A percentile compares a stretch with the other conserved stretches of the same genome.
Conservation (phyloP, 768 basidiomycete genomes). For the Russula emetica region DNA sequence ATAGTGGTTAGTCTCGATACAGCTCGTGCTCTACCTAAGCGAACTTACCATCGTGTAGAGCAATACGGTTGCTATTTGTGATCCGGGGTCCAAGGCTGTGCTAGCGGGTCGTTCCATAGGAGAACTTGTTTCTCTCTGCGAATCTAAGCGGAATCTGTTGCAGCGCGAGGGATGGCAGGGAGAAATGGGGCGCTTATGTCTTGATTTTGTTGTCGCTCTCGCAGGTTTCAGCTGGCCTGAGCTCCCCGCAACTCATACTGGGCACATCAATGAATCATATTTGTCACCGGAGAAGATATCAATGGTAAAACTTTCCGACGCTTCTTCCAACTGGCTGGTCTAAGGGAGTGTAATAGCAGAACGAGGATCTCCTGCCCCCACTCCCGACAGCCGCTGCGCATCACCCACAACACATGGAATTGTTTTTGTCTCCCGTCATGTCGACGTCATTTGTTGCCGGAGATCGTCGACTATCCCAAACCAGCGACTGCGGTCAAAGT, state of each 20-base stretch:
- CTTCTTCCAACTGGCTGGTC: background rate
- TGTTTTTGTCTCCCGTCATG: conserved; percentile 16
- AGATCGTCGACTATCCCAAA: conserved; percentile 18
- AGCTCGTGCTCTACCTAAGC: conserved; percentile 5
- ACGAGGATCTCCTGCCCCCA: conserved; percentile 19
- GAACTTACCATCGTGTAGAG: conserved; percentile 16
- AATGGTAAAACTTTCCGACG: conserved; percentile 5
- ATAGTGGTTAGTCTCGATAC: conserved; percentile 29
- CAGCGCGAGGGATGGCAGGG: conserved; percentile 32
- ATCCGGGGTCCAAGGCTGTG: background rate
- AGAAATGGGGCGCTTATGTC: conserved; percentile 29
- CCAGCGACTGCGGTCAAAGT: conserved; percentile 17
- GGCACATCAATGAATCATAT: background rate
- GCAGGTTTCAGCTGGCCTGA: conserved; percentile 31
- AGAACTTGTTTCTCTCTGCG: conserved; percentile 34
- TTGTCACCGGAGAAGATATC: conserved; percentile 12
- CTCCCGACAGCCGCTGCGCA: conserved; percentile 25
- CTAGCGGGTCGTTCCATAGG: conserved; percentile 1
- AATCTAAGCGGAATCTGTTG: conserved; percentile 35
- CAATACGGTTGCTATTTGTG: background rate
- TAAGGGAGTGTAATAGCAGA: conserved; percentile 19
- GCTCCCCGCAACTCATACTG: background rate
- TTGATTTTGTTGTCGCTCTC: conserved; percentile 34
- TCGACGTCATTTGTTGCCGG: conserved; percentile 21
- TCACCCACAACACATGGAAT: conserved; percentile 23